Evolutionary conservation across 1,139 yeast species (phyloP), one percentile per base, ranked within the genome.

Genomic region (Saccharomyces hybrid): DNA sequence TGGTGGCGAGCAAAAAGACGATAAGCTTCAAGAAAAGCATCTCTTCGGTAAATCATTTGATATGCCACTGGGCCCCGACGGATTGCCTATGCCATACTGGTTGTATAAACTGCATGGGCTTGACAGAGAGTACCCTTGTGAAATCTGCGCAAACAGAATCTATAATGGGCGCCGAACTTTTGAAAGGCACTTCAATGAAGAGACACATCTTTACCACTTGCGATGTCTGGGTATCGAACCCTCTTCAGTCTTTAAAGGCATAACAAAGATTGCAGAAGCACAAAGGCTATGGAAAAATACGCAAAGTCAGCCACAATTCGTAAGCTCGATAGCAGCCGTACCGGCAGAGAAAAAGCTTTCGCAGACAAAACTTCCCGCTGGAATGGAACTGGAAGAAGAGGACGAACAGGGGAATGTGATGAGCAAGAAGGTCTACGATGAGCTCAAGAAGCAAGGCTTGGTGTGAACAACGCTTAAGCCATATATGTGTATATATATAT

Each of bases 31-130:
- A 8, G 67, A 60, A 3, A 68, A 65, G 14, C 61, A 59, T 16
- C 58, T 59, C 3, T 60, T 60, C 5, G 64, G 60, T 32, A 75
- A 74, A 53, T 81, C 85, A 5, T 75, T 82, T 55, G 82, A 85
- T 57, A 70, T 88, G 54, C 96, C 97, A 0, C 59, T 88, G 1
- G 98, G 96, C 0, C 79, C 88, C 38, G 97, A 91, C 70, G 98
- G 98, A 0, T 79, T 79, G 47, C 97, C 98, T 0, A 89, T 93
- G 44, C 99, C 99, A 1, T 82, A 78, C 56, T 93, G 99, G 99
- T 74, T 93, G 28, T 91, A 83, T 77, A 93, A 91, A 68, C 75
- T 90, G 34, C 93, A 89, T 64, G 99, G 99, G 0, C 75, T 91
- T 11, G 89, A 88, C 56, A 80, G 81, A 52, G 81, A 79, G 52